Conservation (phyloP, 1,139 yeast genomes). For the Candida labiduridarum region DNA sequence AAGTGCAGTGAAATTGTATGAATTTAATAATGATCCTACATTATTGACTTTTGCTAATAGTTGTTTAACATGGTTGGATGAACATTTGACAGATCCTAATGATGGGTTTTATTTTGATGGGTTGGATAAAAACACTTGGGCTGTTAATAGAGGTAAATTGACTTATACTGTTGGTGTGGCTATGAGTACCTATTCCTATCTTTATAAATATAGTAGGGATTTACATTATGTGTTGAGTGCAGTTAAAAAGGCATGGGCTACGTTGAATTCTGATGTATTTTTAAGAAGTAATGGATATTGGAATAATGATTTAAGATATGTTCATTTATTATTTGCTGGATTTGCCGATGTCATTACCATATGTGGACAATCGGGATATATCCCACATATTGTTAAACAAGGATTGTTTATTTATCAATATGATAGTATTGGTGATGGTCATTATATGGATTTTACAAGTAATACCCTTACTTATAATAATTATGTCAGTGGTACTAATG, state of each 20-base stretch:
- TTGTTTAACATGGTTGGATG: conserved; percentile 26
- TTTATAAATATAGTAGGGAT: conserved; percentile 21
- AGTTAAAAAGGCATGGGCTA: conserved; percentile 15
- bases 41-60: conserved; percentile 25
- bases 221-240: conserved; percentile 18
- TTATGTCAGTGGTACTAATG: conserved; percentile 13
- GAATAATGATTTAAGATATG: conserved; percentile 28
- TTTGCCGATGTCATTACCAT: conserved; percentile 24
- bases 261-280: conserved; percentile 22
- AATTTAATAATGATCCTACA: conserved; percentile 19
- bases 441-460: conserved; percentile 18
- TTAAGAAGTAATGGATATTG: conserved; percentile 28
- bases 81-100: conserved; percentile 25
- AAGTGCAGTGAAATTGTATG: conserved; percentile 31
- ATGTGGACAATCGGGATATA: conserved; percentile 15
- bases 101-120: conserved; percentile 33
- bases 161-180: conserved; percentile 40
- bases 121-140: conserved; percentile 13
- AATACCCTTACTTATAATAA: not conserved
- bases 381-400: conserved; percentile 23
- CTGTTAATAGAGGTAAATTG: conserved; percentile 32
- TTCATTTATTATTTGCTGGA: conserved; percentile 29
- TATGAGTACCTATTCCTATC: conserved; percentile 33
- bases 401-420: conserved; percentile 23
- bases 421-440: conserved; percentile 13